Base-by-base conservation (phyloP, 139 green algal species). In the Asterochloris erici region DNA sequence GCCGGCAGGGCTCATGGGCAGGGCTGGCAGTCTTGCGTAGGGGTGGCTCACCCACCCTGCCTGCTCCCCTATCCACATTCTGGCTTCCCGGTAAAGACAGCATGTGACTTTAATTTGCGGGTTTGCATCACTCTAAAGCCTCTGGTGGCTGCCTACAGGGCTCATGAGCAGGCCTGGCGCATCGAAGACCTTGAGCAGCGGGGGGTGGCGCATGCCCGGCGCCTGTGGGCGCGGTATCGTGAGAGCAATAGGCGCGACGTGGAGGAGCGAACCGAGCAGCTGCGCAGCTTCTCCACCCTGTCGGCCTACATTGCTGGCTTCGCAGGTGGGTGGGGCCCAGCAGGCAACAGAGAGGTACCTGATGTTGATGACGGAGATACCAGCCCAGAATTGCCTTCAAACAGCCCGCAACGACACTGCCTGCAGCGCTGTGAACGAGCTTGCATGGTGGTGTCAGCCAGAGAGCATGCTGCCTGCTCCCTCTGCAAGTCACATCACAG, bases 151-250 rank as follows among this genome's bases (percentile, higher is more conserved):
- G 38, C 4, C 38, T 54, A 54, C 85, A 92, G 88, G 75, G 68
- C 84, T 17, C 73, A 88, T 62, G 78, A 91, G 81, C 77, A 79
- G 0, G 28, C 68, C 14, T 96, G 90, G 90, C 73, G 87, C 9
- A 47, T 62, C 1, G 68, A 88, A 15, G 91, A 96, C 81, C 54
- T 94, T 21, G 75, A 92, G 81, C 92, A 96, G 86, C 69, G 88
- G 11, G 76, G 88, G 26, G 79, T 96, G 38, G 91, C 94, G 68
- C 94, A 95, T 81, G 91, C 91, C 1, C 83, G 92, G 12, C 85
- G 86, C n/a, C 63, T 95, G 14, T 93, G 90, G 90, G 73, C 76
- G 21, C 79, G 88, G 29, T 91, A 88, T 66, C 86, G 92, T 17
- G 91, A 92, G 83, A 86, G 86, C 68, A 92, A 92, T 54, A 27